Evolutionary conservation across 1,139 yeast species (phyloP), one percentile per base, ranked within the genome.

Genomic region (Blastobotrys proliferans): DNA sequence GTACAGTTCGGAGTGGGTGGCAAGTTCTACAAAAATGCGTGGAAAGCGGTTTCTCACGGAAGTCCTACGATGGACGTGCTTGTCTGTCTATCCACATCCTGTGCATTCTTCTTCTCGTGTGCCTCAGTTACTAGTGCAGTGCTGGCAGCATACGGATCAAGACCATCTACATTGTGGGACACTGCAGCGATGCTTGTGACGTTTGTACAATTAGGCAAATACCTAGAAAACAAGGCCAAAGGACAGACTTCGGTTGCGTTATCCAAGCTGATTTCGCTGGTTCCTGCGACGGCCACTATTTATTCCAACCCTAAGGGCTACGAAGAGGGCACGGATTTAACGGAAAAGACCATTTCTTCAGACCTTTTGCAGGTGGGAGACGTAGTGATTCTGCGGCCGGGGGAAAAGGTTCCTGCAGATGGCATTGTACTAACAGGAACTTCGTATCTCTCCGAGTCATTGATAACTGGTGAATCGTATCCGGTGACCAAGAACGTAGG

Each of bases 41-140:
- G 66, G 55, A 74, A 73, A 38, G 82, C 94, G n/a, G 50, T 88
- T 14, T 68, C 68, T 44, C 87, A 83, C 53, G 73, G 79, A 6
- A 73, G 83, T 38, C 95, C 97, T n/a, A 88, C 94, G 17, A 94
- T 94, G 98, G 98, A 94, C 63, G 87, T 90, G 1, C 71, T 94
- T 49, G 92, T 94, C 28, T 80, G 85, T 45, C 70, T 85, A 24
- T 87, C 97, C 2, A 88, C 97, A 0, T 68, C 82, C 40, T 79
- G 85, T 24, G 85, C 97, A 2, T 92, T 79, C 57, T 49, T 70
- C 13, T 92, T 86, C 56, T 87, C 97, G 1, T 57, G 83, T 0
- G 62, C 79, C 20, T 74, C 94, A 0, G 77, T 79, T 50, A 43
- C 70, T 3, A 63, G 70, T 43, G 74, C 70, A 19, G 55, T 67